Conservation (phyloP, 139 green algal species). For the Coelastrella sp. region DNA sequence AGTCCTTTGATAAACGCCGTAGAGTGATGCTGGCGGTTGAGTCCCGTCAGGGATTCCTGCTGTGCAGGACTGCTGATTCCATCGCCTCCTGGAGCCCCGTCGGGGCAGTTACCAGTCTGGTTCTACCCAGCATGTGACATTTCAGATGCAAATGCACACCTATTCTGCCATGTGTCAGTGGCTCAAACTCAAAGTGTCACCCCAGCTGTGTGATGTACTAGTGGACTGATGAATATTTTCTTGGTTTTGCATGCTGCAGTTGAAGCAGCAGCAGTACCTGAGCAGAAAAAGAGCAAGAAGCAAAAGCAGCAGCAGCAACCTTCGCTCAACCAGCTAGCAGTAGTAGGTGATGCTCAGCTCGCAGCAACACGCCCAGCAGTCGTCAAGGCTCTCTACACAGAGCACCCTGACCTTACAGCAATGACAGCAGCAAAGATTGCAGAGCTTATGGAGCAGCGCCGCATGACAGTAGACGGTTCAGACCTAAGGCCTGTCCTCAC, state of each 20-base stretch:
- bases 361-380: constrained; percentile 63
- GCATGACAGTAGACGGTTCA: constrained; percentile 68
- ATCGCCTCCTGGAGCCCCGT: constrained; percentile 71
- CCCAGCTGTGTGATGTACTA: background rate
- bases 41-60: constrained; percentile 40
- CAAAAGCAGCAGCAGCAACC: constrained; percentile 42
- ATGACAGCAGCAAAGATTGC: constrained; percentile 61
- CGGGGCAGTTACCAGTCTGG: constrained; percentile 68
- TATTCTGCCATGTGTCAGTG: no score
- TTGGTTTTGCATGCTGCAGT: no score
- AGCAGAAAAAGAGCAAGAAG: constrained; percentile 46
- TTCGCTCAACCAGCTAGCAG: constrained; percentile 49
- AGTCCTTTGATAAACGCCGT: constrained; percentile 31
- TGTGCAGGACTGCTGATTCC: constrained; percentile 62
- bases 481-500: constrained; percentile 64
- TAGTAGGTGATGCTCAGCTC: constrained; percentile 70
- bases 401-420: constrained; percentile 63
- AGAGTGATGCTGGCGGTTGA: constrained; percentile 44
- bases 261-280: constrained; percentile 4
- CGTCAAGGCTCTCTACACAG: constrained; percentile 75
- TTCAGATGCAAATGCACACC: no score
- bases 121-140: constrained; percentile 72
- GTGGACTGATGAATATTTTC: background rate
- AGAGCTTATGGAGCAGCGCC: constrained; percentile 58
- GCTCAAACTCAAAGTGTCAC: background rate